Evolutionary conservation across 768 basidiomycete genomes (phyloP).

Genomic region (Phylloporus sp.): DNA sequence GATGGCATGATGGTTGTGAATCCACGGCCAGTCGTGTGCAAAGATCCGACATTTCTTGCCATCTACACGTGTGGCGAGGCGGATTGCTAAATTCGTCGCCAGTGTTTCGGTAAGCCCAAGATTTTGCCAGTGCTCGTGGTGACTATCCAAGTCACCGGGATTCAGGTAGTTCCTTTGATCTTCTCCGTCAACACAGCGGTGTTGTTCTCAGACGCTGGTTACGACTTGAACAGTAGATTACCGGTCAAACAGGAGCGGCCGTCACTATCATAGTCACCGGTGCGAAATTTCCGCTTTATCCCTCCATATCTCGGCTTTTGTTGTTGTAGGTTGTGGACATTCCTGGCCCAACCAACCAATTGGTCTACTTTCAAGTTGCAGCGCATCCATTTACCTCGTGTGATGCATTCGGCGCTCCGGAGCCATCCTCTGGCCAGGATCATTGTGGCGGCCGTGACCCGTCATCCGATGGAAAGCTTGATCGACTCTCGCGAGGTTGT

Average conservation of each 20-base stretch:
- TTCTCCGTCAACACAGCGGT: constrained; percentile 15
- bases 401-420: neutral
- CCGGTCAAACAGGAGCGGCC: constrained; percentile 10
- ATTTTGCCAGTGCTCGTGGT: constrained; percentile 19
- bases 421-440: neutral
- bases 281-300: constrained; percentile 1
- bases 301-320: neutral
- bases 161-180: neutral
- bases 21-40: constrained; percentile 6
- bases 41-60: constrained; percentile 8
- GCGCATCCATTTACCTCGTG: constrained; percentile 8
- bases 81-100: constrained; percentile 13
- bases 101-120: constrained; percentile 1
- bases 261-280: constrained; percentile 10
- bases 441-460: too few species aligned
- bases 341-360: neutral
- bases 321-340: neutral
- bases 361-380: constrained; percentile 3
- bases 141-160: constrained; percentile 20
- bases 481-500: neutral
- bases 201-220: constrained; percentile 1
- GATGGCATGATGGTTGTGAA: constrained; percentile 8
- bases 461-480: constrained; percentile 4
- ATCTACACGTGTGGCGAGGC: neutral
- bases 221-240: constrained; percentile 3